Percentiles rank a stretch among this genome's conserved stretches.
Conservation (phyloP, 2,329 filamentous ascomycete species). For the Metarhizium brunneum region DNA sequence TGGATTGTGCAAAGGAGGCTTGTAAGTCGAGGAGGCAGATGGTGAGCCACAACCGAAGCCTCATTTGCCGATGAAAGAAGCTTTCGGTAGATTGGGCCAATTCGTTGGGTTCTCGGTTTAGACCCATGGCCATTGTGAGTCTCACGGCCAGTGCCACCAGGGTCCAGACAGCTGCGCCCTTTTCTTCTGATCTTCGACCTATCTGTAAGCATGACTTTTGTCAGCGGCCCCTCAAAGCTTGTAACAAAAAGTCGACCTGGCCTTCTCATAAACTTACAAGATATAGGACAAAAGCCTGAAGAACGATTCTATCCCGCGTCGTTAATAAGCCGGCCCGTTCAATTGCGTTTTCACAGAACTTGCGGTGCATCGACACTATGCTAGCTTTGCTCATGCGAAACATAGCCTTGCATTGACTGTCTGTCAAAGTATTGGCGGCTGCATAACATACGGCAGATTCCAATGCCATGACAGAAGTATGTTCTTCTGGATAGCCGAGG, state of each 20-base stretch:
- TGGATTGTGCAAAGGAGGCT: constrained; percentile 4
- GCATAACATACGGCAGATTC: constrained; percentile 14
- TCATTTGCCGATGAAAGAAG: constrained; percentile 9
- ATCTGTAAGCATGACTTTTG: neutral
- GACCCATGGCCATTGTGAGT: constrained; percentile 4
- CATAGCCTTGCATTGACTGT: constrained; percentile 11
- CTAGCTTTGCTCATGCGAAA: constrained; percentile 9
- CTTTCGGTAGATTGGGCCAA: neutral
- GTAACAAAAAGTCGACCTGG: neutral
- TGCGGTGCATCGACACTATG: constrained; percentile 9
- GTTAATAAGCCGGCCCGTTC: constrained; percentile 14
- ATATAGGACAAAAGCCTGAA: constrained; percentile 22
- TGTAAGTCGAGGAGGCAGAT: constrained; percentile 8
- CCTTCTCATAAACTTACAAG: constrained; percentile 3
- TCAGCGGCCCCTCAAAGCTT: too few relatives aligned
- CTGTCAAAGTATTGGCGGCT: constrained; percentile 15
- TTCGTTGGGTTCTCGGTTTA: neutral
- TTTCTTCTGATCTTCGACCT: constrained; percentile 5
- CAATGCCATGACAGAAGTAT: constrained; percentile 8
- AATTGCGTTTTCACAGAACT: constrained; percentile 5
- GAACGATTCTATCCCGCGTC: constrained; percentile 16
- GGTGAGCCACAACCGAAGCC: constrained; percentile 7
- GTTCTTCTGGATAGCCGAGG: constrained; percentile 13
- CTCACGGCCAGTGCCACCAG: constrained; percentile 6
- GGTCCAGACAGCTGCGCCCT: constrained; percentile 6